These are phyloP conservation scores for Eucalyptus grandis DNA, from an alignment of 345 rosid species.

Conservation along the genomic window DNA sequence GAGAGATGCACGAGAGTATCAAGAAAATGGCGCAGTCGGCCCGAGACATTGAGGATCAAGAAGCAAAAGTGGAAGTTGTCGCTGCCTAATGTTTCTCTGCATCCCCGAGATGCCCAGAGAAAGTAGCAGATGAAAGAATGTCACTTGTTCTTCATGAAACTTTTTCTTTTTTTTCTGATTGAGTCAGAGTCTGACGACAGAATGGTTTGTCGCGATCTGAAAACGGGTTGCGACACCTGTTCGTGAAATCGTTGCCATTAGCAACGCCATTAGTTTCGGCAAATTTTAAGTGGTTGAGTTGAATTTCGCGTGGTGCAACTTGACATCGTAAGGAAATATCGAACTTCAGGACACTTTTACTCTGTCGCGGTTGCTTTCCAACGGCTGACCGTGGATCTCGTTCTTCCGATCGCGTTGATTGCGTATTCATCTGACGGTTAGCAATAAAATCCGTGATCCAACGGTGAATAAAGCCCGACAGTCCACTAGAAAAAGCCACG, in stretches of 20 bases:
- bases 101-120: neutral
- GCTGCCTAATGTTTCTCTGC: neutral
- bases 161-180: neutral
- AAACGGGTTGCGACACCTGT: neutral
- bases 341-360: neutral
- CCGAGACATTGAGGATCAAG: neutral
- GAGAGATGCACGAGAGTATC: constrained; percentile 24
- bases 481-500: neutral
- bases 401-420: neutral
- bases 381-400: neutral
- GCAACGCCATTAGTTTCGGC: neutral
- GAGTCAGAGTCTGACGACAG: neutral
- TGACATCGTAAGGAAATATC: neutral
- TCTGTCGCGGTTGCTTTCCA: neutral
- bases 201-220: neutral
- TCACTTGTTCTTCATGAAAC: neutral
- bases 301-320: neutral
- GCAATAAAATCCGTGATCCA: neutral
- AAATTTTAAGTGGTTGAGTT: neutral
- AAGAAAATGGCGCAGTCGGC: constrained; percentile 13
- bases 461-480: neutral
- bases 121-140: neutral
- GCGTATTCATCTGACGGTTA: neutral
- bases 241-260: neutral
- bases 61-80: neutral